A percentile compares a stretch with the other conserved stretches of the same genome.
Evolutionary conservation across 441 rosid species (phyloP).

Genomic region (Erodium moschatum): DNA sequence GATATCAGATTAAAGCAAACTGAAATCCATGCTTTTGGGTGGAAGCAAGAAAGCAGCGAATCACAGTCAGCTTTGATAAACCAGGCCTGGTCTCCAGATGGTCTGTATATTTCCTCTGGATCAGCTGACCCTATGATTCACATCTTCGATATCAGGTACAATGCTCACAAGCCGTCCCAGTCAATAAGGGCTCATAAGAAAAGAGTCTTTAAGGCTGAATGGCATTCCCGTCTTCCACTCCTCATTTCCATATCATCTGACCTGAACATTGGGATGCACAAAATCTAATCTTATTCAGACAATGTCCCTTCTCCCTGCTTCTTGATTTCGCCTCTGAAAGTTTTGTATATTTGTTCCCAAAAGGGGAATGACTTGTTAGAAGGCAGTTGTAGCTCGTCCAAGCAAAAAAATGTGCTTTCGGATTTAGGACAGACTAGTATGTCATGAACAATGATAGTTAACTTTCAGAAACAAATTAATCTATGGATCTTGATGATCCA

Average conservation of each 20-base stretch:
- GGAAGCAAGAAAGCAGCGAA: conserved; percentile 93
- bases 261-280: conserved; percentile 70
- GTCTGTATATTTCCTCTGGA: conserved; percentile 66
- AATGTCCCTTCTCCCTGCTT: no score
- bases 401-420: neutral
- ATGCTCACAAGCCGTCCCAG: conserved; percentile 64
- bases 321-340: no score
- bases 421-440: neutral
- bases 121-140: conserved; percentile 85
- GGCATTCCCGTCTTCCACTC: conserved; percentile 61
- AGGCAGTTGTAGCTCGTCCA: neutral
- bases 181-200: conserved; percentile 78
- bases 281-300: conserved; percentile 21
- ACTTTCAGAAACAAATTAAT: neutral
- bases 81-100: conserved; percentile 94
- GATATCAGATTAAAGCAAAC: conserved; percentile 70
- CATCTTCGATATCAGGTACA: conserved; percentile 75
- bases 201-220: conserved; percentile 75
- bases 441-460: neutral
- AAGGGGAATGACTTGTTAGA: neutral
- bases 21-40: conserved; percentile 76
- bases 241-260: conserved; percentile 81
- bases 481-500: neutral
- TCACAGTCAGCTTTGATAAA: conserved; percentile 83
- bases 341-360: neutral